Evolutionary conservation across 768 basidiomycete genomes (phyloP).

Genomic region (Boletus tylopilopsis): DNA sequence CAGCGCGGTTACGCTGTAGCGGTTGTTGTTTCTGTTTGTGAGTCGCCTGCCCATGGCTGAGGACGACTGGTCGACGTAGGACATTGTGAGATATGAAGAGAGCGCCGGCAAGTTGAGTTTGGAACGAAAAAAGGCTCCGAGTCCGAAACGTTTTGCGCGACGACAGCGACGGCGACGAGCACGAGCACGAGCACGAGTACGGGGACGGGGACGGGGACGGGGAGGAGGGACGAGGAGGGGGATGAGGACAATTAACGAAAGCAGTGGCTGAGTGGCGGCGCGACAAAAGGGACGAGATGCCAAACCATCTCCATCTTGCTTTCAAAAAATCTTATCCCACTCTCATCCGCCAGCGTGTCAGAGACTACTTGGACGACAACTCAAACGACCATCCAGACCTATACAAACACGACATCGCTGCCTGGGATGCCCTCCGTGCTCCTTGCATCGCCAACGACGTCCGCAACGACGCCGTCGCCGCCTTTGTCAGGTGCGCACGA

Average conservation of each 20-base stretch:
- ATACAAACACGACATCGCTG: slow-evolving; percentile 71
- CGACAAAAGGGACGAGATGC: slow-evolving; percentile 44
- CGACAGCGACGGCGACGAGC: neutral
- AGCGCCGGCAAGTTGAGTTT: slow-evolving; percentile 2
- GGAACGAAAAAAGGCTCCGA: slow-evolving; percentile 11
- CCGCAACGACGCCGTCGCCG: slow-evolving; percentile 48
- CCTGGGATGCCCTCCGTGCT: slow-evolving; percentile 65
- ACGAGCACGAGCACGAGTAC: too few species aligned
- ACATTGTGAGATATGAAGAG: slow-evolving; percentile 32
- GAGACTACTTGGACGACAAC: slow-evolving; percentile 65
- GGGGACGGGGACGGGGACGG: slow-evolving; percentile 1
- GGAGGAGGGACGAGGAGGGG: slow-evolving; percentile 10
- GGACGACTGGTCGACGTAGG: slow-evolving; percentile 57
- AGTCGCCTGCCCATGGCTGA: slow-evolving; percentile 69
- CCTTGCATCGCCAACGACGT: slow-evolving; percentile 54
- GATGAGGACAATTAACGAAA: slow-evolving; percentile 7
- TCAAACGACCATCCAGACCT: slow-evolving; percentile 78
- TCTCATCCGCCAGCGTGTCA: slow-evolving; percentile 51
- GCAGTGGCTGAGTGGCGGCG: slow-evolving; percentile 15
- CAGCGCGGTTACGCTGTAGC: slow-evolving; percentile 92
- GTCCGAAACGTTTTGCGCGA: neutral
- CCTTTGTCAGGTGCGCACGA: slow-evolving; percentile 54
- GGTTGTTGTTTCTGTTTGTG: slow-evolving; percentile 92
- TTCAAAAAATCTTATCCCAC: slow-evolving; percentile 66
- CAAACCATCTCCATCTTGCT: slow-evolving; percentile 73